phyloP scores from a whole-genome alignment of 2,329 filamentous ascomycete genomes.

The Venturia aucupariae region DNA sequence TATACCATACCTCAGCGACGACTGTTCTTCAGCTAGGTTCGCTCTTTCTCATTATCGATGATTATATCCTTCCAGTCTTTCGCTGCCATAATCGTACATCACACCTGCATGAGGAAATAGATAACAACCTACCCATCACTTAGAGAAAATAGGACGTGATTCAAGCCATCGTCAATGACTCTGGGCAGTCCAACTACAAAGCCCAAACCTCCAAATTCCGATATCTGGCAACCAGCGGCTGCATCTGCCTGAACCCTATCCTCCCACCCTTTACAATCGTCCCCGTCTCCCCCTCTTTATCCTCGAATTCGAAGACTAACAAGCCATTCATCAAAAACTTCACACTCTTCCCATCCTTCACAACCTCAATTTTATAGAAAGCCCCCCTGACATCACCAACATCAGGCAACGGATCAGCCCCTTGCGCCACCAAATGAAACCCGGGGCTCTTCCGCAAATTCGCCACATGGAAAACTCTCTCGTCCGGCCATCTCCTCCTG shows the following conservation, averaged over 20 bases:
- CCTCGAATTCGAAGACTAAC: conserved; percentile 23
- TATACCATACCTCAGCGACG: too few species aligned
- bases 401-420: conserved; percentile 24
- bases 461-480: conserved; percentile 24
- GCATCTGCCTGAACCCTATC: conserved; percentile 27
- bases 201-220: conserved; percentile 27
- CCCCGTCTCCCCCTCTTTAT: conserved; percentile 23
- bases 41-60: too few species aligned
- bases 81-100: too few species aligned
- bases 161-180: too few species aligned
- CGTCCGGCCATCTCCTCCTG: conserved; percentile 16
- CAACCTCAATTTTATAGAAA: conserved; percentile 25
- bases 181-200: conserved; percentile 17
- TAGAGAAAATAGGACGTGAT: too few species aligned
- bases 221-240: conserved; percentile 24
- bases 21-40: too few species aligned
- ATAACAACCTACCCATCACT: too few species aligned
- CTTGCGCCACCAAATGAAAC: conserved; percentile 24
- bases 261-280: conserved; percentile 21
- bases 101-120: too few species aligned
- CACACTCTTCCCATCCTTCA: conserved; percentile 25
- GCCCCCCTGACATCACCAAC: conserved; percentile 23
- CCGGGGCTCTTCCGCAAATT: conserved; percentile 26
- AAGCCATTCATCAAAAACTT: conserved; percentile 24
- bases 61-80: too few species aligned